Base-by-base conservation (phyloP, 768 basidiomycete genomes). In the Xerocomellus amylosporus region DNA sequence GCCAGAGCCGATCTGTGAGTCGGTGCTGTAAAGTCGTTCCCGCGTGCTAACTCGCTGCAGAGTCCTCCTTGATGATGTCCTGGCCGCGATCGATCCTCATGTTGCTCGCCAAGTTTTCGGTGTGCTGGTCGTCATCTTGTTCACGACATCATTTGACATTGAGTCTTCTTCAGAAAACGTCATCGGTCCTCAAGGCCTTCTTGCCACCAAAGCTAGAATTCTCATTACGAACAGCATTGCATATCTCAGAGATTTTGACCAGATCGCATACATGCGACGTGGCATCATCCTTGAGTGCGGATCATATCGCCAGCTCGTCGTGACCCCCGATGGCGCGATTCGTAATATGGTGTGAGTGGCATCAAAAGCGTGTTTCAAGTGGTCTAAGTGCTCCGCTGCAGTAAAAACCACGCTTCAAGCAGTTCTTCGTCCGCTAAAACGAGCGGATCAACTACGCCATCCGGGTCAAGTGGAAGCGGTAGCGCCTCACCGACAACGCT, bases 181-280 rank as follows among this genome's bases (percentile, higher is more conserved):
- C 37, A 87, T 95, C 53, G 93, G 93, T 3, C 91, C 92, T 4
- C 75, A 83, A 55, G 93, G 93, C 48, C 62, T 95, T 1, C 81
- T 95, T 30, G 81, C 87, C 6, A 79, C 82, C 17, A 94, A 94
- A 70, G 91, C 91, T 13, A 77, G 93, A 26, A 79, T 95, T 48
- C 72, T 95, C 9, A 89, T 93, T 50, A 96, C 93, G 37, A 93
- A 95, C 68, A 86, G 85, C 53, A 83, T 95, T 49, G 79, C 91
- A n/a, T 93, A 89, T 64, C 75, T 93, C 33, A 79, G 80, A 46
- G 76, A 88, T 51, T 89, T 90, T 50, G 88, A 93, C 63, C 77
- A 85, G 43, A 73, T 95, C 14, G 68, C 79, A 44, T 92, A 85
- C 71, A 72, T 96, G 41, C 86, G 90, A 20, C 82, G 85, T 19